Evolutionary conservation across 2,329 filamentous ascomycete species (phyloP), one percentile per base, ranked within the genome.

Genomic region (Talaromyces sp.): DNA sequence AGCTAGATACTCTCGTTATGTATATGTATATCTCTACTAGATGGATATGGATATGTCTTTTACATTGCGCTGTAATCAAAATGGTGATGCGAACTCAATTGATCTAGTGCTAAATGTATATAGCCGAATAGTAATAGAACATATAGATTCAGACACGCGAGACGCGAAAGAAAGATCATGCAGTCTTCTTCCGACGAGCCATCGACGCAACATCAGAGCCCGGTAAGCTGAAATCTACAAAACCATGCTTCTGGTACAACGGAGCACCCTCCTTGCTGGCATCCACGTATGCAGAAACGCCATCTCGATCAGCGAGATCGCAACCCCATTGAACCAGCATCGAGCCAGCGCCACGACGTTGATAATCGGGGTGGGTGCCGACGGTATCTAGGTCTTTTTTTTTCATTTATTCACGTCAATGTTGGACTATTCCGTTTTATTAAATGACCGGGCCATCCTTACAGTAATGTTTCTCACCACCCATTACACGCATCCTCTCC

Each of bases 341-440:
- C 6, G 68, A 67, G 2, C 72, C 78, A 1, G 77, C 77, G 1
- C 77, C 78, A n/a, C 76, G 74, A 7, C 73, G 64, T 56, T 78
- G 74, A 56, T 79, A 75, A 12, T 76, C 70, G 0, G 79, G 78
- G 59, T 78, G 72, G n/a, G 77, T 78, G n/a, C 71, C 70, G 4
- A 81, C 69, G 34, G 71, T 63, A 8, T 73, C 68, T 10, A 79
- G 69, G 63, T 77, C 78, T 78, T 34, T 57, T 57, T 51, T 30
- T 23, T 53, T 40, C 30, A 33, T 60, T 55, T 18, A 8, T 57
- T 30, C 31, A 52, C 23, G 31, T 61, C 42, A 57, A 50, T 61
- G 5, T 18, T 61, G 42, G 31, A 42, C 27, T 53, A 53, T 57
- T 31, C 54, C 53, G 34, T 31, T 52, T 51, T 40, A 23, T 47